Base-by-base conservation (phyloP, 371 early-diverging fungal species). In the Rhizopus arrhizus region DNA sequence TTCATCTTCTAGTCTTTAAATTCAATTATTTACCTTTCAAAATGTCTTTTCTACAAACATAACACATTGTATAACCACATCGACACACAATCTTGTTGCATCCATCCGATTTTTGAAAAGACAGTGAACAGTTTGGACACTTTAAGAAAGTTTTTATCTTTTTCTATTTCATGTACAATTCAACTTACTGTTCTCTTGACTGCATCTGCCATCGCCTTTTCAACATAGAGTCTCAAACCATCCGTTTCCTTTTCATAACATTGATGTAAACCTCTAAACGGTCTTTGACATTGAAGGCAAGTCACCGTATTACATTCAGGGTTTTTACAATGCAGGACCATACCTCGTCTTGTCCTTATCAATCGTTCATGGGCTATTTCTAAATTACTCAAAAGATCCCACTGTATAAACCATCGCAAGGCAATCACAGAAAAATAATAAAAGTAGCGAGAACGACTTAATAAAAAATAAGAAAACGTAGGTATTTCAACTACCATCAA, bases 71-170 rank as follows among this genome's bases (percentile, higher is more conserved):
- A 65, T 85, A 85, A 11, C 80, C 86, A 68, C 82, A 83, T 32
- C 79, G 75, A 48, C 89, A 88, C 12, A 75, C 75, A 73, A 89
- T 85, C 64, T 89, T 89, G 72, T 89, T 89, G 62, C 89, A 89
- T 1, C 89, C 89, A 68, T 80, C 81, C 34, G 74, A 65, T 57
- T 87, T 86, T 57, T 80, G 81, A 64, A 85, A 89, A 6, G 84
- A 82, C 7, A 86, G 57, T 29, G 69, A 72, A 59, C 89, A 88
- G 11, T 64, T 56, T 1, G 87, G 87, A 62, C 89, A 89, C 88
- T 88, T 48, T 15, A 11, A 42, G 40, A 22, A 51, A 35, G 22
- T 41, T 36, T 42, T n/a, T n/a, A 32, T 46, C 31, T 48, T 33
- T 5, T 31, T 6, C 6, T 11, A n/a, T 29, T 52, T 3, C 4